Conservation (phyloP, 2,329 filamentous ascomycete genomes). For the Fusarium sp. region DNA sequence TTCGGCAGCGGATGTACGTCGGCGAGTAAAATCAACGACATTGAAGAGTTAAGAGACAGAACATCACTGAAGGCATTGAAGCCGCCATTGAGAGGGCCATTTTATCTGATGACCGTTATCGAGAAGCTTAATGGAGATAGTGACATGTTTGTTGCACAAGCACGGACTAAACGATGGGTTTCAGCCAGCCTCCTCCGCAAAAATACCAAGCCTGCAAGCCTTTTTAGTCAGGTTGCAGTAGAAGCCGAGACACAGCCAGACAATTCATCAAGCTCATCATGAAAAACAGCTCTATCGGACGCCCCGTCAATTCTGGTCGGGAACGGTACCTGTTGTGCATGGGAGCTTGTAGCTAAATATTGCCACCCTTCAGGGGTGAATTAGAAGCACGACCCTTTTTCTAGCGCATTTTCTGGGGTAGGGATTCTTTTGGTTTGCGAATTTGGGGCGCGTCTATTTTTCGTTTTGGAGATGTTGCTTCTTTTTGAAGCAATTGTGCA, state of each 20-base stretch:
- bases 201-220: constrained; percentile 15
- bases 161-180: constrained; percentile 15
- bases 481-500: constrained; percentile 8
- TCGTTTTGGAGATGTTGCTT: constrained; percentile 4
- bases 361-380: constrained; percentile 41
- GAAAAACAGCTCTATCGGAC: constrained; percentile 22
- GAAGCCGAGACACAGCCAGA: constrained; percentile 2
- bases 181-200: constrained; percentile 34
- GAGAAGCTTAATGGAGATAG: constrained; percentile 18
- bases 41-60: not conserved
- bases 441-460: constrained; percentile 7
- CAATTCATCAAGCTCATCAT: constrained; percentile 24
- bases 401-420: constrained; percentile 43
- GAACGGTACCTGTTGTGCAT: constrained; percentile 3
- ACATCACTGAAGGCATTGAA: not conserved
- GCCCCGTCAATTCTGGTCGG: constrained; percentile 32
- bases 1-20: constrained; percentile 21
- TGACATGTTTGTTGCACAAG: constrained; percentile 13
- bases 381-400: constrained; percentile 39
- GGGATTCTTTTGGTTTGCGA: constrained; percentile 25
- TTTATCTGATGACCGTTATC: constrained; percentile 27
- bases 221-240: constrained; percentile 12
- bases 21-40: constrained; percentile 4
- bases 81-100: constrained; percentile 17
- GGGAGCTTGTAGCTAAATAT: constrained; percentile 14